Conservation (phyloP, 2,329 filamentous ascomycete genomes). For the Moelleriella libera region DNA sequence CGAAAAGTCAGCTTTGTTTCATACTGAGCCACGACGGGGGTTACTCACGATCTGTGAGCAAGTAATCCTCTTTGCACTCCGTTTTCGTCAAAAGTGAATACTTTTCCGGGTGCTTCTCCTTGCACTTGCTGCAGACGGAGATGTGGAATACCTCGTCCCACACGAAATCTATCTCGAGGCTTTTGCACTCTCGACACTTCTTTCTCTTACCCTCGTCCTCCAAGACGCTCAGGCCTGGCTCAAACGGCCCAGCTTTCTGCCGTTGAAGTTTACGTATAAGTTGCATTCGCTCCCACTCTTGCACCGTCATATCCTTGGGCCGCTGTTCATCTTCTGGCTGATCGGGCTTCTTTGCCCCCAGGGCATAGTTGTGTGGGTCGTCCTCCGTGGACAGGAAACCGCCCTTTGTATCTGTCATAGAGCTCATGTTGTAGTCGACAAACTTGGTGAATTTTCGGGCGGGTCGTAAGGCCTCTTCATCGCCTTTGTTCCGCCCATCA, state of each 20-base stretch:
- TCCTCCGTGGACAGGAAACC: slow-evolving; percentile 86
- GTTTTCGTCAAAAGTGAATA: slow-evolving; percentile 95
- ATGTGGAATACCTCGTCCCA: slow-evolving; percentile 78
- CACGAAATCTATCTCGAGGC: slow-evolving; percentile 82
- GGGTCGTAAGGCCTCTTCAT: slow-evolving; percentile 47
- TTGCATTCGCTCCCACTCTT: slow-evolving; percentile 82
- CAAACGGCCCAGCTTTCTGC: slow-evolving; percentile 68
- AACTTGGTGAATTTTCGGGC: slow-evolving; percentile 84
- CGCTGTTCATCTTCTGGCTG: slow-evolving; percentile 36
- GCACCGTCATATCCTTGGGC: slow-evolving; percentile 76
- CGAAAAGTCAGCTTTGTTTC: background rate
- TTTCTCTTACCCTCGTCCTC: slow-evolving; percentile 49
- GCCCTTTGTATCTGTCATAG: slow-evolving; percentile 96
- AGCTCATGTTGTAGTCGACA: slow-evolving; percentile 94
- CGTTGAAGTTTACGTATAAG: slow-evolving; percentile 57
- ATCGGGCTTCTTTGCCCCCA: slow-evolving; percentile 28
- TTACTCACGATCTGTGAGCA: slow-evolving; percentile 72
- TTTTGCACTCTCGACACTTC: slow-evolving; percentile 71
- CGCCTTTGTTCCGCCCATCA: slow-evolving; percentile 44
- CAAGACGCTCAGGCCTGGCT: slow-evolving; percentile 72
- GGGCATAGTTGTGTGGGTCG: slow-evolving; percentile 75
- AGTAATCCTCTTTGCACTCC: slow-evolving; percentile 87
- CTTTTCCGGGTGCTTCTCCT: slow-evolving; percentile 80
- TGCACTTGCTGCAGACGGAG: slow-evolving; percentile 68
- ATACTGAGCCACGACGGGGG: background rate